Base-by-base conservation (phyloP, 2,329 filamentous ascomycete species). In the Aphanocladium album region DNA sequence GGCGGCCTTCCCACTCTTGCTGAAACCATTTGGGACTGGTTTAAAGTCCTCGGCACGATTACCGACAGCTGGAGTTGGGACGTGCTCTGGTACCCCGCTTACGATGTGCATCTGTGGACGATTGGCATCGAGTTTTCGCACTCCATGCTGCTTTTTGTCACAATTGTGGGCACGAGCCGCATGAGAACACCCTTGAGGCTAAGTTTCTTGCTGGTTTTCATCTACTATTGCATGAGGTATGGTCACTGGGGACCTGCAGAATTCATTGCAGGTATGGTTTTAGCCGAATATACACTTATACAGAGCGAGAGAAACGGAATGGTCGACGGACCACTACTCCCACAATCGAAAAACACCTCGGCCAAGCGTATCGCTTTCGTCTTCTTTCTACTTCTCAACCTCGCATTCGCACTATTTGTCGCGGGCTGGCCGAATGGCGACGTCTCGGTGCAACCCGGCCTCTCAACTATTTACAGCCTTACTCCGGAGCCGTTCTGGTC, bases 71-170 rank as follows among this genome's bases (percentile, higher is more conserved):
- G 61, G 64, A 70, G 57, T 62, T 68, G 64, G 64, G 64, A 54
- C 41, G 58, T 63, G 35, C 62, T 60, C 35, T 54, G 27, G 35
- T 60, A 64, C 25, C 52, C 52, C 16, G 12, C 35, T 21, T 79
- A 81, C 64, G 78, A 82, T 63, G 72, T 78, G 17, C 80, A 83
- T 61, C 70, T 82, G n/a, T 83, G 80, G 80, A 82, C 80, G 8
- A 82, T 83, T 30, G 80, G 80, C 4, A 75, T 81, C 41, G 80
- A 83, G 68, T 80, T 80, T 66, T 71, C 76, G 58, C 76, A 75
- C 64, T 80, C 77, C 14, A 76, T 83, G 74, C 67, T 79, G 57
- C 70, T 82, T 23, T 82, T 82, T 68, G 63, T 81, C 21, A 71
- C 73, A 2, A 66, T 80, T 21, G 57, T 80, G 12, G 79, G 73